phyloP scores from a whole-genome alignment of 2,329 filamentous ascomycete genomes.

The Corynespora cassiicola region DNA sequence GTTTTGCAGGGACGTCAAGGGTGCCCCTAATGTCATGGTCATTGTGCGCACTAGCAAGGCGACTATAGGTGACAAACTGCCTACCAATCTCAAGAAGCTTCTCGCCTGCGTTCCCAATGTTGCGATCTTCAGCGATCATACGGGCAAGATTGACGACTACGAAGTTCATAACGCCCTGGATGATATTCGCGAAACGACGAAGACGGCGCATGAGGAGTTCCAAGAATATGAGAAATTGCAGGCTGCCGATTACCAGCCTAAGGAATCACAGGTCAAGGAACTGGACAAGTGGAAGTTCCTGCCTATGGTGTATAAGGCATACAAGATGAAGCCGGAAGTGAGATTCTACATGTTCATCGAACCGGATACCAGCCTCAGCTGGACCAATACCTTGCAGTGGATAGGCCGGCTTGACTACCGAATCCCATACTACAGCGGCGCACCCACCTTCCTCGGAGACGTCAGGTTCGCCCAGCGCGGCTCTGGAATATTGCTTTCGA shows the following conservation, averaged over 20 bases:
- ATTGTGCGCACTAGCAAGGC: slow-evolving; percentile 66
- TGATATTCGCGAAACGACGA: slow-evolving; percentile 43
- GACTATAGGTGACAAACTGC: slow-evolving; percentile 62
- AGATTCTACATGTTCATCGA: slow-evolving; percentile 45
- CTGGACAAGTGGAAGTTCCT: slow-evolving; percentile 67
- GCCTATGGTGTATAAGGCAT: slow-evolving; percentile 60
- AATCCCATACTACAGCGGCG: slow-evolving; percentile 52
- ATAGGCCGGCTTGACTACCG: slow-evolving; percentile 45
- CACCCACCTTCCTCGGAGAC: slow-evolving; percentile 41
- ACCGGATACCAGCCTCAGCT: slow-evolving; percentile 41
- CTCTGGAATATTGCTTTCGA: slow-evolving; percentile 51
- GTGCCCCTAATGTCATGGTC: slow-evolving; percentile 60
- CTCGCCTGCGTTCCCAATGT: slow-evolving; percentile 63
- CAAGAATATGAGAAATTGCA: slow-evolving; percentile 58
- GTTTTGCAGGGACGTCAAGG: slow-evolving; percentile 33
- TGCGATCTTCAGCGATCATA: slow-evolving; percentile 65
- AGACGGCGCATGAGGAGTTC: slow-evolving; percentile 55
- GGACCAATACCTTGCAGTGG: slow-evolving; percentile 49
- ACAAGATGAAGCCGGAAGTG: slow-evolving; percentile 37
- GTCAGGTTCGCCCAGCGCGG: slow-evolving; percentile 51
- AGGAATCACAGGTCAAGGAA: slow-evolving; percentile 53
- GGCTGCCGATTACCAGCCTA: slow-evolving; percentile 47
- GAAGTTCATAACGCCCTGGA: slow-evolving; percentile 59
- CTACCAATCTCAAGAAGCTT: slow-evolving; percentile 61
- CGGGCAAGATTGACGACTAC: slow-evolving; percentile 58